Evolutionary conservation across 2,329 filamentous ascomycete species (phyloP), one percentile per base, ranked within the genome.

Genomic region (Cladophialophora carrionii): DNA sequence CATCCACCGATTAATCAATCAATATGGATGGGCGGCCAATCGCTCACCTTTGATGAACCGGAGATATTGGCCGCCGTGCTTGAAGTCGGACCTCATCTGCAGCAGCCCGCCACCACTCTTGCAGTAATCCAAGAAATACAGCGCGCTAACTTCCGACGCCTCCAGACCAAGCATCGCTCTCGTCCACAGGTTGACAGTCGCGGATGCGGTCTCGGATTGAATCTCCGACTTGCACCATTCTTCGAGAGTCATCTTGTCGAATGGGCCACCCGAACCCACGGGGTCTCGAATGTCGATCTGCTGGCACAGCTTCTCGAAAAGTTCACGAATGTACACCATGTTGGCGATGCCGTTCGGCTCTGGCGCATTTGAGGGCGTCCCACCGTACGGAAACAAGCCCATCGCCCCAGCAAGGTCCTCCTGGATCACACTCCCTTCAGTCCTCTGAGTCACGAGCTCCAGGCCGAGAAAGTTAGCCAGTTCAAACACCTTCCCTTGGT

Each of bases 71-170:
- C 81, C 85, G 4, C 85, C 85, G 49, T 79, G 70, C 62, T 83
- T 81, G 24, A 76, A 71, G 69, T 87, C 84, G 0, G 83, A 84
- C 0, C 82, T 76, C 79, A 87, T 83, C 52, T 79, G 75, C 63
- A 83, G 64, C 2, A 87, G 74, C 0, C 85, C 85, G 4, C 80
- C 80, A 2, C 82, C 82, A 10, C 78, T 79, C 68, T 80, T 82
- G 76, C 81, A 83, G 74, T 87, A 86, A 70, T 84, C 78, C 24
- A 87, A 75, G 69, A 87, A 85, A 70, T 76, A 86, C 1, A 84
- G 71, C 0, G 84, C 83, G 6, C 79, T 82, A 4, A 85, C 70
- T 12, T 86, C 82, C 1, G 61, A 64, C 0, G 83, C 78, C 37
- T 85, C 81, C 0, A 79, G 73, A 1, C 84, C 84, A 1, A 85